Percentiles rank a stretch among this genome's conserved stretches.
Conservation (phyloP, 495 filamentous ascomycete species). For the Pseudomonodictys pantanalensis region DNA sequence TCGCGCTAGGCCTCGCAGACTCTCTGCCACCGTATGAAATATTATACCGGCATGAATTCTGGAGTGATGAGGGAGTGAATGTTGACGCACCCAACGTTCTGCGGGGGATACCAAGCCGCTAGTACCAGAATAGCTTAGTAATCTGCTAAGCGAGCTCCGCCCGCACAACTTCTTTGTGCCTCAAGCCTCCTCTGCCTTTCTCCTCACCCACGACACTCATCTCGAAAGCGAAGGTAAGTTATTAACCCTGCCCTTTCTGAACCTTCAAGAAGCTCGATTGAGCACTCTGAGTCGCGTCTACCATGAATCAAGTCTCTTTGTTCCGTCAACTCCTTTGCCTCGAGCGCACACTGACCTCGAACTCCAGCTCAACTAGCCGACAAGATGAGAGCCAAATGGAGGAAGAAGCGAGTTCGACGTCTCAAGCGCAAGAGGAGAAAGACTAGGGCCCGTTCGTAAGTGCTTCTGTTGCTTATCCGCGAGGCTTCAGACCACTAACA, state of each 20-base stretch:
- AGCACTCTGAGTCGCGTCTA: constrained; percentile 14
- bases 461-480: constrained; percentile 8
- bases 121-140: constrained; percentile 5
- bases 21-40: too few species aligned
- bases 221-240: constrained; percentile 36
- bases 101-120: not conserved
- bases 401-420: constrained; percentile 97
- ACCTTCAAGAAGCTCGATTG: constrained; percentile 10
- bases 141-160: constrained; percentile 26
- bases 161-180: constrained; percentile 22
- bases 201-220: constrained; percentile 34
- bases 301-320: not conserved
- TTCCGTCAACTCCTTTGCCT: not conserved
- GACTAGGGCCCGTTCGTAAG: constrained; percentile 90
- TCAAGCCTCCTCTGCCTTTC: constrained; percentile 2
- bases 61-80: constrained; percentile 8
- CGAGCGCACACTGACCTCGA: constrained; percentile 40
- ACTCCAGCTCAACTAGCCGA: constrained; percentile 33
- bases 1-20: too few species aligned
- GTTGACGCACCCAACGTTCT: not conserved
- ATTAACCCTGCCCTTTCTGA: not conserved
- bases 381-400: constrained; percentile 99
- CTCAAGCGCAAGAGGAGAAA: constrained; percentile 99
- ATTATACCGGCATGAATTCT: too few species aligned
- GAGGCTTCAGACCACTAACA: constrained; percentile 8